Conservation (phyloP, 495 filamentous ascomycete species). For the Aspergillus haitiensis region DNA sequence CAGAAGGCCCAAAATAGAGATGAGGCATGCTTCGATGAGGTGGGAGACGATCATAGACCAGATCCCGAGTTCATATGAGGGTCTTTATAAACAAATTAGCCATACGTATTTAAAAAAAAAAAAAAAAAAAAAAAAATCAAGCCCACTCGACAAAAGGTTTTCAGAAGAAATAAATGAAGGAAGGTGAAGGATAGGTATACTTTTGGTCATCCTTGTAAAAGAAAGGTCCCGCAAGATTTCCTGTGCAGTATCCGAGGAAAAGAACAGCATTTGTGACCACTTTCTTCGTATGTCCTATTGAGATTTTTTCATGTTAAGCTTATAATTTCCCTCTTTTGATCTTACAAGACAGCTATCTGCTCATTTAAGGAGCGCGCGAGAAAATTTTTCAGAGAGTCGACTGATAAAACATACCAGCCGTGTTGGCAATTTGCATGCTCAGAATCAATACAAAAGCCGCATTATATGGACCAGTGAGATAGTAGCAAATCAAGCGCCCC, state of each 20-base stretch:
- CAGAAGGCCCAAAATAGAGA: constrained; percentile 46
- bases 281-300: constrained; percentile 60
- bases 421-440: constrained; percentile 58
- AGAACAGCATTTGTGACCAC: constrained; percentile 60
- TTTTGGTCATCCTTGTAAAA: constrained; percentile 59
- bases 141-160: no score
- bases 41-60: constrained; percentile 65
- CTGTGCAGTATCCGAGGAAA: constrained; percentile 54
- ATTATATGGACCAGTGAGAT: constrained; percentile 59
- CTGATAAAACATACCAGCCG: constrained; percentile 37
- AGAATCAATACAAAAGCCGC: constrained; percentile 60
- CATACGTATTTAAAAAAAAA: no score
- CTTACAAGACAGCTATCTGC: no score
- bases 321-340: neutral
- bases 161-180: neutral
- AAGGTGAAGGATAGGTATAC: constrained; percentile 21
- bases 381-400: neutral
- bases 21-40: constrained; percentile 52
- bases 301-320: neutral
- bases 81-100: constrained; percentile 26
- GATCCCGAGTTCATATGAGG: constrained; percentile 58
- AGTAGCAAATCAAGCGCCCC: constrained; percentile 57
- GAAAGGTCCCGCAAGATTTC: constrained; percentile 59
- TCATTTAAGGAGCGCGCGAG: no score
- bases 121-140: no score